These are phyloP conservation scores for Lachancea nothofagi DNA, from an alignment of 805 yeast species.

Conservation along the genomic window DNA sequence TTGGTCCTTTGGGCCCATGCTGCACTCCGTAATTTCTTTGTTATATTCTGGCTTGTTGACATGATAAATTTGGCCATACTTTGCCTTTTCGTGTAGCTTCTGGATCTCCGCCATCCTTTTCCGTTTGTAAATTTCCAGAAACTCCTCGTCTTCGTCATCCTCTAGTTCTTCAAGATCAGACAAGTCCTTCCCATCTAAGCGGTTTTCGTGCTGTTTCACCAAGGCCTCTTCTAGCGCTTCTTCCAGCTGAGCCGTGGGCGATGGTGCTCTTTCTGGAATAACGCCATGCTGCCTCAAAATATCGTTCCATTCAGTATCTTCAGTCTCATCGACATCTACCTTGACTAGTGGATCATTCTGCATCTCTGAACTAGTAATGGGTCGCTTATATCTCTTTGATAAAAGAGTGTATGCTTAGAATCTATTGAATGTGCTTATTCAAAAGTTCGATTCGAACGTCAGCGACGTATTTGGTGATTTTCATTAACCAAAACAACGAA, in stretches of 20 bases:
- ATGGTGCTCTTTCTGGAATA: slow-evolving; percentile 85
- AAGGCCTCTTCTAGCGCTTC: slow-evolving; percentile 83
- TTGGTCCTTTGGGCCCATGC: slow-evolving; percentile 34
- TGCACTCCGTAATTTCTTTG: slow-evolving; percentile 77
- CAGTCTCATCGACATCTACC: slow-evolving; percentile 88
- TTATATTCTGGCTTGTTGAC: slow-evolving; percentile 85
- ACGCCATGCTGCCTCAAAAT: slow-evolving; percentile 84
- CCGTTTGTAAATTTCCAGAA: slow-evolving; percentile 67
- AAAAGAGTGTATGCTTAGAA: not conserved
- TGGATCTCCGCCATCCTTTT: slow-evolving; percentile 73
- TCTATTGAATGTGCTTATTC: too few species aligned
- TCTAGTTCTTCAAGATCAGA: slow-evolving; percentile 84
- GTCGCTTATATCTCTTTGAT: not conserved
- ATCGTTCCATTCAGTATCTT: slow-evolving; percentile 99
- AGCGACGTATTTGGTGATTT: too few species aligned
- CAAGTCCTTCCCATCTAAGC: slow-evolving; percentile 69
- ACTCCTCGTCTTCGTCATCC: slow-evolving; percentile 91
- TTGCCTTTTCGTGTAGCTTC: slow-evolving; percentile 47
- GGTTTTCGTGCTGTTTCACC: slow-evolving; percentile 69
- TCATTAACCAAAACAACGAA: too few species aligned
- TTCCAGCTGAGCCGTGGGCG: slow-evolving; percentile 82
- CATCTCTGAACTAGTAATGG: not conserved
- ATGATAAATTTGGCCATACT: slow-evolving; percentile 72
- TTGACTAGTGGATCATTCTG: slow-evolving; percentile 55
- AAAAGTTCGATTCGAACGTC: too few species aligned